Evolutionary conservation across 2,329 filamentous ascomycete species (phyloP).

Genomic region (Dryadomyces quercivorus): DNA sequence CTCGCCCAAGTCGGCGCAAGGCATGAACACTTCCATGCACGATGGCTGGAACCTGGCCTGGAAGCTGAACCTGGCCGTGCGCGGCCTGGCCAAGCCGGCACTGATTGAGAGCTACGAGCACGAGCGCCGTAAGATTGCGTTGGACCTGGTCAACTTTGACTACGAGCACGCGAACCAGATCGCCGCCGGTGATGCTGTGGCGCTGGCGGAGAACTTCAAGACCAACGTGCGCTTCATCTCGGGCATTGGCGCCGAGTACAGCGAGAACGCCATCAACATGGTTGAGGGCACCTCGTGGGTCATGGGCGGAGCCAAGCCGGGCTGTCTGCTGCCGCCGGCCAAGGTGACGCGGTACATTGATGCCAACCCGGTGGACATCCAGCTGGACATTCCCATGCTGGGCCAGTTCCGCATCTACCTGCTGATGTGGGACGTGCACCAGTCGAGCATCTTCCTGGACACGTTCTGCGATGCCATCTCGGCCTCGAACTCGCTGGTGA

Average conservation of each 20-base stretch:
- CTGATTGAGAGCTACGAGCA: constrained; percentile 49
- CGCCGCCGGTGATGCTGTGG: constrained; percentile 43
- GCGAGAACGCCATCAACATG: constrained; percentile 36
- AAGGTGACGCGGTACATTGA: constrained; percentile 65
- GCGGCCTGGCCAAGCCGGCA: constrained; percentile 39
- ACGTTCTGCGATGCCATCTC: constrained; percentile 44
- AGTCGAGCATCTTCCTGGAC: constrained; percentile 40
- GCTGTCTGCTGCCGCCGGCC: constrained; percentile 49
- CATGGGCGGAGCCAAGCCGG: constrained; percentile 31
- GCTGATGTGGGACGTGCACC: constrained; percentile 50
- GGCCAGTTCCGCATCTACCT: constrained; percentile 69
- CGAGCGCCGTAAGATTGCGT: constrained; percentile 49
- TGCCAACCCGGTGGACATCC: constrained; percentile 64
- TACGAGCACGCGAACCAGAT: constrained; percentile 29
- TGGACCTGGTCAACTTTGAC: constrained; percentile 48
- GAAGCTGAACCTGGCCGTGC: constrained; percentile 44
- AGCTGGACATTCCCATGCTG: constrained; percentile 66
- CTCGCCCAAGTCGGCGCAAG: constrained; percentile 54
- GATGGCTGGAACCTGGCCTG: constrained; percentile 52
- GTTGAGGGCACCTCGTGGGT: constrained; percentile 23
- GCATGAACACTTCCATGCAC: constrained; percentile 48
- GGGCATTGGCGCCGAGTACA: constrained; percentile 49
- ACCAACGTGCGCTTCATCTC: constrained; percentile 58
- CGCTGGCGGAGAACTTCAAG: constrained; percentile 50
- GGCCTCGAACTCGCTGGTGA: constrained; percentile 40